These are phyloP conservation scores for Scutellaria baicalensis DNA, from an alignment of 257 asterid genomes.

Conservation along the genomic window DNA sequence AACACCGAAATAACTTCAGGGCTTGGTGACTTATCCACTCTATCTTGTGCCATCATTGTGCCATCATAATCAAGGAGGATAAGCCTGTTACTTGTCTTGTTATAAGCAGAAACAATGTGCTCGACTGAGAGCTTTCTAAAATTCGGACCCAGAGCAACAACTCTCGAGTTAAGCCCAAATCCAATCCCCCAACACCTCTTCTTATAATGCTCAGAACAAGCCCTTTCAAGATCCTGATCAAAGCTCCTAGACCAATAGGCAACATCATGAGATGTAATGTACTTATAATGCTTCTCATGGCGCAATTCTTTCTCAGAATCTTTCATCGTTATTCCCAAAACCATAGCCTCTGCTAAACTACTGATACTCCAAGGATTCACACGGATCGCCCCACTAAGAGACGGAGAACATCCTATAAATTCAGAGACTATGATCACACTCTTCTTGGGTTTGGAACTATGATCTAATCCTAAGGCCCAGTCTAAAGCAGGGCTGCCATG, in stretches of 20 bases:
- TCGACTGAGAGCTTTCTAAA: constrained; percentile 68
- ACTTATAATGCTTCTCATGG: constrained; percentile 82
- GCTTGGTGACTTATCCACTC: constrained; percentile 61
- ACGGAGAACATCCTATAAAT: constrained; percentile 91
- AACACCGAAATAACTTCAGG: constrained; percentile 46
- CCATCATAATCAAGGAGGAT: constrained; percentile 86
- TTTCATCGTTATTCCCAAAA: constrained; percentile 43
- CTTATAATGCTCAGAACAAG: constrained; percentile 53
- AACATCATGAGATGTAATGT: constrained; percentile 68
- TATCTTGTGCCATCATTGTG: constrained; percentile 74
- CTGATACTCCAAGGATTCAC: constrained; percentile 85
- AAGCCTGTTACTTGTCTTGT: constrained; percentile 41
- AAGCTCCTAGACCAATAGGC: constrained; percentile 87
- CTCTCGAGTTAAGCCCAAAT: constrained; percentile 56
- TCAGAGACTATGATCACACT: constrained; percentile 84
- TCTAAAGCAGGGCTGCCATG: constrained; percentile 49
- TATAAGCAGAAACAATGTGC: constrained; percentile 60
- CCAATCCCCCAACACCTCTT: constrained; percentile 96
- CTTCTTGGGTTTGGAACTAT: constrained; percentile 19
- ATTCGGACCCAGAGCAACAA: constrained; percentile 67
- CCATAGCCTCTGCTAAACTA: constrained; percentile 65
- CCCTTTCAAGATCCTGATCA: constrained; percentile 65
- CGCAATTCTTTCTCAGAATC: constrained; percentile 70
- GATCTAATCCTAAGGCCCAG: constrained; percentile 32
- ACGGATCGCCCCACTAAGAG: constrained; percentile 83